phyloP scores from a whole-genome alignment of 192 early-diverging fungal genomes.

The Dissophora ornata region DNA sequence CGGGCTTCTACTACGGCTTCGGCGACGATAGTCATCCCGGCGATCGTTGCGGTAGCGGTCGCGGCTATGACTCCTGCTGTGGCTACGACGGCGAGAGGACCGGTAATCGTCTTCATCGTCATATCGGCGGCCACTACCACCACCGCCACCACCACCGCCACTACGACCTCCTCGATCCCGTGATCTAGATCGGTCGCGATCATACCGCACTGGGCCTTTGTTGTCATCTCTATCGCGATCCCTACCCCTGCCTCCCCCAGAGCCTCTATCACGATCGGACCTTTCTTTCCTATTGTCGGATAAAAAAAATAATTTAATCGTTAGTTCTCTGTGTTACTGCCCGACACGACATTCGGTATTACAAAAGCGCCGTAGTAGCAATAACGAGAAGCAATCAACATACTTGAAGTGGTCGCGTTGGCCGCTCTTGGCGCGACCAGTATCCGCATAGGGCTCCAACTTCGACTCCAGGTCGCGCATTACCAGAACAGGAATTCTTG shows the following conservation, averaged over 20 bases:
- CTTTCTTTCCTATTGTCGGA: constrained; percentile 21
- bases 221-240: constrained; percentile 32
- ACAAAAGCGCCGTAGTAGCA: no score
- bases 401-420: constrained; percentile 51
- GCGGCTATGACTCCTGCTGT: constrained; percentile 39
- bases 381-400: background rate
- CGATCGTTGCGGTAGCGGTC: constrained; percentile 42
- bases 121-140: constrained; percentile 27
- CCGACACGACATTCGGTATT: no score
- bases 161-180: constrained; percentile 15
- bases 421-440: constrained; percentile 31
- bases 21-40: constrained; percentile 37
- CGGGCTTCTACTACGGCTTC: constrained; percentile 46
- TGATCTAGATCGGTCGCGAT: constrained; percentile 32
- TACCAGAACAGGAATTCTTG: constrained; percentile 85
- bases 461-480: constrained; percentile 79
- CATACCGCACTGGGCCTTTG: constrained; percentile 11
- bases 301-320: background rate
- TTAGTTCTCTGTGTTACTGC: no score
- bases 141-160: constrained; percentile 30
- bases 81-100: constrained; percentile 26
- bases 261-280: constrained; percentile 32
- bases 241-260: constrained; percentile 9
- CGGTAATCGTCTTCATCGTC: constrained; percentile 36
- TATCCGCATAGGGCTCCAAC: constrained; percentile 61